Evolutionary conservation across 1,284 basidiomycete genomes (phyloP).

Genomic region (Bjerkandera adusta): DNA sequence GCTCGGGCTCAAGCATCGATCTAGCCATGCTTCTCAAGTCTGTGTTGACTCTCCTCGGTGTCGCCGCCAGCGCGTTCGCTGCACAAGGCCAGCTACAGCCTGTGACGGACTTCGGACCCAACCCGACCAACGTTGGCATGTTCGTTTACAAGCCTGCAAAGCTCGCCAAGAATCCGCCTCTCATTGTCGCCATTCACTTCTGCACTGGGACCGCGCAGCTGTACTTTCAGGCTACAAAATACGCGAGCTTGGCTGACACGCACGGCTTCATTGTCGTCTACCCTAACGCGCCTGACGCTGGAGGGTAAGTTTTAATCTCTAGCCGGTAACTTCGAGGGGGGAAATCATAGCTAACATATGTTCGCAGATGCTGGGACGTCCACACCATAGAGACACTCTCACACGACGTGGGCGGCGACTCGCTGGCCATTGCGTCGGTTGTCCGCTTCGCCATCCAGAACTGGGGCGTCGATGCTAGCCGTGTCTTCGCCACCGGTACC

Average conservation of each 20-base stretch:
- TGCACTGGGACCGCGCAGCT: constrained; percentile 51
- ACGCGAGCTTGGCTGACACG: constrained; percentile 43
- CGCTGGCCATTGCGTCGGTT: constrained; percentile 47
- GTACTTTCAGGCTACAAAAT: constrained; percentile 48
- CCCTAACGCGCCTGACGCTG: constrained; percentile 24
- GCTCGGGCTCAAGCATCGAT: too few species aligned
- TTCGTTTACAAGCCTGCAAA: constrained; percentile 46
- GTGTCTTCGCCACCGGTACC: constrained; percentile 49
- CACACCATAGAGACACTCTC: constrained; percentile 47
- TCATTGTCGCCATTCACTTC: constrained; percentile 51
- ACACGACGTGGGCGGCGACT: constrained; percentile 55
- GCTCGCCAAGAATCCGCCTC: constrained; percentile 38
- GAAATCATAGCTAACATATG: background rate
- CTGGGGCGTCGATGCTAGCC: constrained; percentile 42
- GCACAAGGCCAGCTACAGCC: too few species aligned
- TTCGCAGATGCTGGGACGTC: constrained; percentile 54
- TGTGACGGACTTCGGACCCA: constrained; percentile 47
- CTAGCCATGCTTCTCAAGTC: too few species aligned
- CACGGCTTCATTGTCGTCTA: constrained; percentile 47
- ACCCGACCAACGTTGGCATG: constrained; percentile 50
- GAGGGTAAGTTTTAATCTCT: background rate
- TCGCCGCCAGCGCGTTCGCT: too few species aligned
- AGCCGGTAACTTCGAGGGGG: background rate
- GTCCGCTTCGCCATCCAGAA: constrained; percentile 48
- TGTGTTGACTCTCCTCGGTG: too few species aligned